Evolutionary conservation across 202 grass and related monocot genomes (phyloP).

Genomic region (Carex arenaria): DNA sequence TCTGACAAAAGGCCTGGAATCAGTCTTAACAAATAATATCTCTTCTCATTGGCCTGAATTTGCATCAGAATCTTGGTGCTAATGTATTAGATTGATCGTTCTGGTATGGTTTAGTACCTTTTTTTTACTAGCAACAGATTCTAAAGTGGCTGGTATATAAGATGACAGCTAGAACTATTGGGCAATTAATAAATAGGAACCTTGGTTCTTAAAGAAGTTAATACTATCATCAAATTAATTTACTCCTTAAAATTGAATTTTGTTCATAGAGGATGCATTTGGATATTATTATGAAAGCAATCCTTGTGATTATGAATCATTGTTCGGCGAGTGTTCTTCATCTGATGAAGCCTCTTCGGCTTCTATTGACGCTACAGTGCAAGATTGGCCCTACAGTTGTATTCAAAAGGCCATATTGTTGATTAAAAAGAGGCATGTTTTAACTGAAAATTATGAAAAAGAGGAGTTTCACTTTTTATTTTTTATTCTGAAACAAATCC

Average conservation of each 20-base stretch:
- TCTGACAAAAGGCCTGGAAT: not conserved
- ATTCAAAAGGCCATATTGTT: constrained; percentile 19
- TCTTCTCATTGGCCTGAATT: not conserved
- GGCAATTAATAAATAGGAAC: not conserved
- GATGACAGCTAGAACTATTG: not conserved
- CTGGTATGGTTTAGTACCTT: not conserved
- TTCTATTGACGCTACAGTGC: not conserved
- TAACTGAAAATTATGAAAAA: not conserved
- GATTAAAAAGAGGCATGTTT: constrained; percentile 47
- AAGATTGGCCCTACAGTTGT: not conserved
- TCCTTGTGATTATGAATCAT: constrained; percentile 1
- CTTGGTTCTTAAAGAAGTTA: not conserved
- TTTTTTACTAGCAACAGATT: not conserved
- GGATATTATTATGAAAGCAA: constrained; percentile 14
- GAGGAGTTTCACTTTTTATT: not conserved
- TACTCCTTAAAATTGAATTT: not conserved
- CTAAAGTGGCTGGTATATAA: not conserved
- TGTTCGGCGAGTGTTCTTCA: constrained; percentile 8
- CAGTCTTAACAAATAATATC: not conserved
- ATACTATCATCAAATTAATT: not conserved
- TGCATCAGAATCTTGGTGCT: not conserved
- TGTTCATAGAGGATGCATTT: constrained; percentile 25
- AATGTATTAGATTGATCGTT: too few relatives aligned
- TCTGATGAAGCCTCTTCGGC: not conserved
- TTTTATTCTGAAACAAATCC: constrained; percentile 11